Evolutionary conservation across 768 basidiomycete genomes (phyloP).

Genomic region (Tulasnella sp.): DNA sequence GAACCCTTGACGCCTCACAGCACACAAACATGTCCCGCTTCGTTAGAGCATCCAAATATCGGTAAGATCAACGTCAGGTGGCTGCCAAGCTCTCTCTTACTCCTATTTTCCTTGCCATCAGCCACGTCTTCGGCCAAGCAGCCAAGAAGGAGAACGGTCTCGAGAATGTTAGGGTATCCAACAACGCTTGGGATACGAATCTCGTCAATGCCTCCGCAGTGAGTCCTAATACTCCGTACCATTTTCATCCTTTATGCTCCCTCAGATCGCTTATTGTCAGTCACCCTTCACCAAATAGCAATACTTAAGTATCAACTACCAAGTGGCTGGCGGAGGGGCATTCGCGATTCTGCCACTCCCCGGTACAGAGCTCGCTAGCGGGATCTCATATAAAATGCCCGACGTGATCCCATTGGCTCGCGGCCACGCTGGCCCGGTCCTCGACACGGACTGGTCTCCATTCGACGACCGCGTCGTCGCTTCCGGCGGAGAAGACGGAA

Average conservation of each 20-base stretch:
- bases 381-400: conserved; percentile 73
- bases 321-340: conserved; percentile 85
- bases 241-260: not conserved
- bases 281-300: conserved; percentile 43
- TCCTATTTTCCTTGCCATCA: conserved; percentile 35
- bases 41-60: conserved; percentile 81
- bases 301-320: conserved; percentile 94
- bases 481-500: conserved; percentile 91
- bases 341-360: conserved; percentile 91
- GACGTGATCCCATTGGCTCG: conserved; percentile 90
- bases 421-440: conserved; percentile 64
- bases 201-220: conserved; percentile 80
- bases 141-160: conserved; percentile 78
- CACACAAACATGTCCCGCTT: conserved; percentile 67
- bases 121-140: conserved; percentile 88
- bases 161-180: conserved; percentile 82
- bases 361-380: conserved; percentile 35
- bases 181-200: conserved; percentile 96
- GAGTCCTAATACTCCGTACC: conserved; percentile 36
- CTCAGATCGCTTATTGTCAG: conserved; percentile 17
- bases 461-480: conserved; percentile 89
- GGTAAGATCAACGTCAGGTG: conserved; percentile 45
- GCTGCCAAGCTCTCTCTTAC: not conserved
- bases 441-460: conserved; percentile 96
- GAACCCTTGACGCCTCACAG: not conserved